Base-by-base conservation (phyloP, 139 green algal species). In the Nannochloris sp. region DNA sequence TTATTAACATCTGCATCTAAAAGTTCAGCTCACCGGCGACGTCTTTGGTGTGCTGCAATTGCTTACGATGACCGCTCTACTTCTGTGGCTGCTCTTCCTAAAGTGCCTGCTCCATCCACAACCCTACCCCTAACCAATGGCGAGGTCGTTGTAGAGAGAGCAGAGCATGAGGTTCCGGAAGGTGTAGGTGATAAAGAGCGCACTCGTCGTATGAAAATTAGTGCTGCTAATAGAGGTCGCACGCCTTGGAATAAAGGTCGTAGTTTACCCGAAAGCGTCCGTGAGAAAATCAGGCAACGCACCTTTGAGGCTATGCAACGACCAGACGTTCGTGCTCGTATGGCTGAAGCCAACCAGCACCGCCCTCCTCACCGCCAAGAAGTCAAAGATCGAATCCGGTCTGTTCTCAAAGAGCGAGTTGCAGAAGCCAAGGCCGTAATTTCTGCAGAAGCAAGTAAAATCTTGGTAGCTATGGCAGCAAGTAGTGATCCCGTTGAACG, bases 201-300 rank as follows among this genome's bases (percentile, higher is more conserved):
- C 8, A 27, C 61, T 30, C 60, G 83, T 23, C 65, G 83, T 3
- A n/a, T 38, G 34, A 61, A 71, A 25, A 89, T 89, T 34, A 78
- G 68, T 59, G n/a, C 44, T 2, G 75, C 75, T 23, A 89, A 89
- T 73, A 68, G 60, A 5, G 83, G 83, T 4, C 72, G 60, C 24
- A 15, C n/a, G 31, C 67, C 83, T 1, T 89, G 83, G 83, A 89
- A 89, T 71, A 83, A 80, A 37, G 83, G 83, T 12, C 54, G 74
- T 0, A 79, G 51, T 19, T 46, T 56, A 25, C 10, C 57, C 25
- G 24, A 48, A 60, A 45, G 78, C 45, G 68, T 70, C 9, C 69
- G 69, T 54, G 71, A 48, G 3, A 71, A 71, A 30, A 82, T 82
- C 54, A 54, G 36, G 10, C 58, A 68, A 7, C 54, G 54, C 27